A percentile compares a stretch with the other conserved stretches of the same genome.
phyloP scores from a whole-genome alignment of 768 basidiomycete species.

The Coprinopsis marcescibilis region DNA sequence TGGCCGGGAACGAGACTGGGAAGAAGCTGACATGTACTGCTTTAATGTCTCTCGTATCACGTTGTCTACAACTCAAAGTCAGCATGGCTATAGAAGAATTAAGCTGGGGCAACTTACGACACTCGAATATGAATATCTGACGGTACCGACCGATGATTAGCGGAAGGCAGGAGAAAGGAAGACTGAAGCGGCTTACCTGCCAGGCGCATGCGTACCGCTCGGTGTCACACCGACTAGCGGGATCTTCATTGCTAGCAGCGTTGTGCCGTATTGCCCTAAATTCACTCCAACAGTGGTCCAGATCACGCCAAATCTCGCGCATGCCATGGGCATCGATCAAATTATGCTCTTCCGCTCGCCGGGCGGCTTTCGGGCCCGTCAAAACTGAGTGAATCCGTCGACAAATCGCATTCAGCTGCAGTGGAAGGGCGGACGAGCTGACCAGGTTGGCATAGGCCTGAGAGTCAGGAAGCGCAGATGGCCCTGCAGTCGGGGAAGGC shows the following conservation, averaged over 20 bases:
- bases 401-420: conserved; percentile 72
- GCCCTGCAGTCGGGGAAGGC: conserved; percentile 20
- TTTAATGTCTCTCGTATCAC: conserved; percentile 81
- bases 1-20: conserved; percentile 39
- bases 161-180: conserved; percentile 3
- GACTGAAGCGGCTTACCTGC: conserved; percentile 52
- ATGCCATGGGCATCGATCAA: conserved; percentile 60
- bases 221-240: conserved; percentile 29
- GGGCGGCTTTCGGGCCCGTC: conserved; percentile 73
- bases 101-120: conserved; percentile 44
- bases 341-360: conserved; percentile 43
- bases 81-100: conserved; percentile 1
- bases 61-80: conserved; percentile 49
- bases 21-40: conserved; percentile 31
- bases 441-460: conserved; percentile 48
- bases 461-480: conserved; percentile 17
- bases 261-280: conserved; percentile 58
- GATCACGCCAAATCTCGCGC: conserved; percentile 76
- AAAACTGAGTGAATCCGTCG: conserved; percentile 72
- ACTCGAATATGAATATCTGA: conserved; percentile 88
- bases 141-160: conserved; percentile 16
- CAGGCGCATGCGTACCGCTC: conserved; percentile 75
- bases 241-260: conserved; percentile 26
- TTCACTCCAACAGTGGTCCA: conserved; percentile 81
- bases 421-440: conserved; percentile 61